Base-by-base conservation (phyloP, 2,329 filamentous ascomycete genomes). In the Tympanopsis confertula region DNA sequence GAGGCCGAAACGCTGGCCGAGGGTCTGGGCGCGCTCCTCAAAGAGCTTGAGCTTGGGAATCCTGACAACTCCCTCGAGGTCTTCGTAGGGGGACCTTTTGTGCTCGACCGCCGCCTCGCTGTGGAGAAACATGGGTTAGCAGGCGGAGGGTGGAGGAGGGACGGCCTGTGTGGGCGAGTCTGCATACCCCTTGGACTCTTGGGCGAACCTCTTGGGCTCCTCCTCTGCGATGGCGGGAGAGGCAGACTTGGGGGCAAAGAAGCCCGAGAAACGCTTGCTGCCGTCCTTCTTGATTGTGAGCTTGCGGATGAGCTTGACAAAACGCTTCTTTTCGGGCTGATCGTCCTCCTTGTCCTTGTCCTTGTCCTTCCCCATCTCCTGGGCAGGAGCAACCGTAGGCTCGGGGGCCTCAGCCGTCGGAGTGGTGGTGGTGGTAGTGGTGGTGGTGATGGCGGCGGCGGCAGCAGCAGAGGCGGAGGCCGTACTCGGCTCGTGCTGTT, bases 21-120 rank as follows among this genome's bases (percentile, higher is more conserved):
- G 58, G 48, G 66, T 69, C 55, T 68, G 69, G 29, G 68, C 70
- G 20, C 72, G 65, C 53, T 76, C 69, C 47, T 72, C 69, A 36
- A 71, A 65, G 32, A 76, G 53, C 43, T 74, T 62, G 22, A 62
- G 54, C 40, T 65, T 65, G 4, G 68, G 65, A 20, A 74, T 52
- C 49, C 56, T 63, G 17, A 49, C 50, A 7, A 51, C 52, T 7
- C 45, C 46, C 36, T 53, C 47, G 42, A 50, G 43, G 5, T 44
- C 36, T 41, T 43, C 39, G 36, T 47, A 13, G 35, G 14, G 13
- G 42, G 22, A 26, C 22, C n/a, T 26, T n/a, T n/a, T n/a, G n/a
- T n/a, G n/a, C n/a, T n/a, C n/a, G n/a, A n/a, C n/a, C n/a, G n/a
- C n/a, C n/a, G n/a, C n/a, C n/a, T n/a, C n/a, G n/a, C n/a, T n/a